Conservation (phyloP, 345 rosid species). For the Bruguiera parviflora region DNA sequence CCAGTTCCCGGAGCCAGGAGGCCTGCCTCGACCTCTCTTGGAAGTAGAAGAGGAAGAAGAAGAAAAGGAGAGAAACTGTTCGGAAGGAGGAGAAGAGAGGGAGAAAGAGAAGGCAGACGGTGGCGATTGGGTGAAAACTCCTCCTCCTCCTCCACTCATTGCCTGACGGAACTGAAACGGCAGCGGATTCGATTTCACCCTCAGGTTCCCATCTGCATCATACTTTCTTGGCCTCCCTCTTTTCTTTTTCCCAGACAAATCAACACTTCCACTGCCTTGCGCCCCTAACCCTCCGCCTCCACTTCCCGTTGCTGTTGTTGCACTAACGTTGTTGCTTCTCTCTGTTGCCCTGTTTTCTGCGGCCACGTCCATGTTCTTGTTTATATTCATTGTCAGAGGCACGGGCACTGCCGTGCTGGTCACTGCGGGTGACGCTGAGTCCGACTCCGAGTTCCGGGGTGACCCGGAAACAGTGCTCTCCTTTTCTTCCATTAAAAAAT, state of each 20-base stretch:
- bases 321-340: neutral
- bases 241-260: conserved; percentile 36
- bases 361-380: neutral
- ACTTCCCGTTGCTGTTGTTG: neutral
- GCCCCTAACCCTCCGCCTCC: conserved; percentile 1
- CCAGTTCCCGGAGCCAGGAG: conserved; percentile 55
- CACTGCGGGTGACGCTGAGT: neutral
- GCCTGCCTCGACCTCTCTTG: conserved; percentile 51
- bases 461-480: conserved; percentile 2
- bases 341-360: neutral
- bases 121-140: neutral
- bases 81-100: neutral
- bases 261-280: conserved; percentile 13
- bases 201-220: conserved; percentile 41
- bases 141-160: neutral
- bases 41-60: conserved; percentile 28
- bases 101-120: conserved; percentile 8
- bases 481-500: neutral
- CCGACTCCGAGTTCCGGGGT: conserved; percentile 1
- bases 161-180: neutral
- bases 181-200: conserved; percentile 1
- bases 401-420: neutral
- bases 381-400: neutral
- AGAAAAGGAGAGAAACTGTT: conserved; percentile 27
- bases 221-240: conserved; percentile 57